Evolutionary conservation across 768 basidiomycete genomes (phyloP).

Genomic region (Glaciozyma martinii): DNA sequence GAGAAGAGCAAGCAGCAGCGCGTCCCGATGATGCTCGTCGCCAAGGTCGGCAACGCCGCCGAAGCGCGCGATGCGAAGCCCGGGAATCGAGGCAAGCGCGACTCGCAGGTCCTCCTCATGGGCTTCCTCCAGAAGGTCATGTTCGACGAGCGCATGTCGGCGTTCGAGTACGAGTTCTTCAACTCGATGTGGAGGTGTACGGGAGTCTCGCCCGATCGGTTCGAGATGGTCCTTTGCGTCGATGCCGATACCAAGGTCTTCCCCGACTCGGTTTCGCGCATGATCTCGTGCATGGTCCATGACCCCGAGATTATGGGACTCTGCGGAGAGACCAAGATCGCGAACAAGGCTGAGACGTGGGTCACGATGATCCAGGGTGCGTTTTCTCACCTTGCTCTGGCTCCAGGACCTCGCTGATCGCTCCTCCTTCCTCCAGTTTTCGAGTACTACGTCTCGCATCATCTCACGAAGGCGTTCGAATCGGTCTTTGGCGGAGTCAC

Average conservation of each 20-base stretch:
- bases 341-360: slow-evolving; percentile 96
- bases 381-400: slow-evolving; percentile 36
- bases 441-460: slow-evolving; percentile 99
- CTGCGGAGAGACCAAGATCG: slow-evolving; percentile 99
- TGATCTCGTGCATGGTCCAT: slow-evolving; percentile 93
- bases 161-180: slow-evolving; percentile 99
- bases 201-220: slow-evolving; percentile 89
- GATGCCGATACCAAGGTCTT: slow-evolving; percentile 63
- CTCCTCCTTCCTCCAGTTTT: slow-evolving; percentile 56
- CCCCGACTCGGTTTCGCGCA: slow-evolving; percentile 91
- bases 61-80: slow-evolving; percentile 86
- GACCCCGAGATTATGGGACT: slow-evolving; percentile 98
- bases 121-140: slow-evolving; percentile 96
- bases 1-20: slow-evolving; percentile 92
- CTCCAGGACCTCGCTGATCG: not conserved
- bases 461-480: slow-evolving; percentile 98
- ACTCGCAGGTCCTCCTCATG: slow-evolving; percentile 97
- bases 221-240: slow-evolving; percentile 67
- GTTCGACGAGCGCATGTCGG: slow-evolving; percentile 99
- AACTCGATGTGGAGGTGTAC: slow-evolving; percentile 93
- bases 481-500: slow-evolving; percentile 99
- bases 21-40: slow-evolving; percentile 89
- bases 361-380: slow-evolving; percentile 99
- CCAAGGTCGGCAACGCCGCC: slow-evolving; percentile 87
- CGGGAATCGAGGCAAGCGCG: slow-evolving; percentile 97